A percentile compares a stretch with the other conserved stretches of the same genome.
These are phyloP conservation scores for Yamadazyma songkhlaensis DNA, from an alignment of 1,139 yeast species.

Conservation along the genomic window DNA sequence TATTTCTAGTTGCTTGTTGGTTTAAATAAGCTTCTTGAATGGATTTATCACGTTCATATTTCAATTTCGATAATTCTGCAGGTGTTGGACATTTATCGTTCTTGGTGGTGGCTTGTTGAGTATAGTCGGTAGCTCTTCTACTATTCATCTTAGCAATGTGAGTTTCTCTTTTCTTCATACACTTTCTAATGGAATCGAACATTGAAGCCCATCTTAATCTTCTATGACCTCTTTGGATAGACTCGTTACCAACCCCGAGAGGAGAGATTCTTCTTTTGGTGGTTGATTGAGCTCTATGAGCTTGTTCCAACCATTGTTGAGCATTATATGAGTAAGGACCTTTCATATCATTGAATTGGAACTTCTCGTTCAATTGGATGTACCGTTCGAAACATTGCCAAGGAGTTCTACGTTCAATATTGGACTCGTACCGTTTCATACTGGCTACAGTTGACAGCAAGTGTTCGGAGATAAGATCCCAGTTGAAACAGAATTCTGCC, in stretches of 20 bases:
- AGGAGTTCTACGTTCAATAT: constrained; percentile 91
- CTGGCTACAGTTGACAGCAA: constrained; percentile 56
- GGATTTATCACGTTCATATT: constrained; percentile 81
- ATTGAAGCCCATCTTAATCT: constrained; percentile 89
- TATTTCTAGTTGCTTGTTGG: constrained; percentile 33
- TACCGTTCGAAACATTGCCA: constrained; percentile 99
- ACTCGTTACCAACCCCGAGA: constrained; percentile 85
- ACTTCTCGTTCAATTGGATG: constrained; percentile 86
- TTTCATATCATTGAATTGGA: constrained; percentile 80
- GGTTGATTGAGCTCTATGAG: constrained; percentile 82
- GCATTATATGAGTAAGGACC: constrained; percentile 85
- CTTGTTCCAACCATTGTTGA: constrained; percentile 89
- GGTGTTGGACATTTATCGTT: constrained; percentile 64
- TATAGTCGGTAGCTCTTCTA: constrained; percentile 23
- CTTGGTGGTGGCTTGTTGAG: constrained; percentile 19
- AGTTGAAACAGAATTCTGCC: constrained; percentile 84
- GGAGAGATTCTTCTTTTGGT: constrained; percentile 89
- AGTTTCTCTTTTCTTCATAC: constrained; percentile 81
- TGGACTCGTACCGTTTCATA: constrained; percentile 67
- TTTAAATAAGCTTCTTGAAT: constrained; percentile 69
- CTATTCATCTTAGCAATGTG: constrained; percentile 35
- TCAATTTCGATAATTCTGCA: constrained; percentile 74
- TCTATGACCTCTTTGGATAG: constrained; percentile 89
- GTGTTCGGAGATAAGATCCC: constrained; percentile 88
- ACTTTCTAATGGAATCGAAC: constrained; percentile 92